phyloP scores from a whole-genome alignment of 2,329 filamentous ascomycete genomes.

The Hyphodiscus sp. region DNA sequence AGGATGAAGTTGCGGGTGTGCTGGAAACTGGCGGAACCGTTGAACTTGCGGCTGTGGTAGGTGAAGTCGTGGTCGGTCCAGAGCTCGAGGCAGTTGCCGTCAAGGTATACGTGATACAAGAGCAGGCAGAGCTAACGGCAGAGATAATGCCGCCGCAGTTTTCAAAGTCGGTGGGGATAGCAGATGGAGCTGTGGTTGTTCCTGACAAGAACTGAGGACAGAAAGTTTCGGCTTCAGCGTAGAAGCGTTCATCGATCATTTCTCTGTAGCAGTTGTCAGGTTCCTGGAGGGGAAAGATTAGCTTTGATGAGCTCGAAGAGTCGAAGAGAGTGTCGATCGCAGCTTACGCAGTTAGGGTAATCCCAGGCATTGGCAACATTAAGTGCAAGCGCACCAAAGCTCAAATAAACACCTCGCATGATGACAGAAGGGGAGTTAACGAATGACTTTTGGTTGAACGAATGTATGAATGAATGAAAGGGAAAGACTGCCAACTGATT shows the following conservation, averaged over 20 bases:
- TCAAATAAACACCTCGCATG: constrained; percentile 12
- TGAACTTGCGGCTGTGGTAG: background rate
- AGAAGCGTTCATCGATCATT: constrained; percentile 30
- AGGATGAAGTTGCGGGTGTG: too few species aligned
- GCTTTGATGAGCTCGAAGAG: background rate
- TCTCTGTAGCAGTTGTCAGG: constrained; percentile 33
- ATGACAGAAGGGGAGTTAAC: constrained; percentile 3
- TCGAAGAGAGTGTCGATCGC: background rate
- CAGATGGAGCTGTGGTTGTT: constrained; percentile 21
- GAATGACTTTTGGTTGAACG: constrained; percentile 1
- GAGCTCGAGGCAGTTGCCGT: constrained; percentile 19
- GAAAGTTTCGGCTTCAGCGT: constrained; percentile 26
- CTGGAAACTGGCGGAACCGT: too few species aligned
- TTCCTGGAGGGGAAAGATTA: constrained; percentile 9
- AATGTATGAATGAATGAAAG: background rate
- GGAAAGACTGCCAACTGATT: background rate
- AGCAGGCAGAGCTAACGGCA: constrained; percentile 32
- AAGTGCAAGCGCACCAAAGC: constrained; percentile 15
- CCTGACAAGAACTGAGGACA: constrained; percentile 31
- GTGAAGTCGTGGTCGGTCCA: constrained; percentile 8
- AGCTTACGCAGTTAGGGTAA: constrained; percentile 22
- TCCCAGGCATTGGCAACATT: constrained; percentile 13
- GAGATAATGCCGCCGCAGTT: constrained; percentile 24
- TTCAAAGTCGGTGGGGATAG: constrained; percentile 30
- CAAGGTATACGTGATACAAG: constrained; percentile 33